Percentiles rank a stretch among this genome's conserved stretches.
These are phyloP conservation scores for Populus trichocarpa DNA, from an alignment of 441 rosid genomes.

Conservation along the genomic window DNA sequence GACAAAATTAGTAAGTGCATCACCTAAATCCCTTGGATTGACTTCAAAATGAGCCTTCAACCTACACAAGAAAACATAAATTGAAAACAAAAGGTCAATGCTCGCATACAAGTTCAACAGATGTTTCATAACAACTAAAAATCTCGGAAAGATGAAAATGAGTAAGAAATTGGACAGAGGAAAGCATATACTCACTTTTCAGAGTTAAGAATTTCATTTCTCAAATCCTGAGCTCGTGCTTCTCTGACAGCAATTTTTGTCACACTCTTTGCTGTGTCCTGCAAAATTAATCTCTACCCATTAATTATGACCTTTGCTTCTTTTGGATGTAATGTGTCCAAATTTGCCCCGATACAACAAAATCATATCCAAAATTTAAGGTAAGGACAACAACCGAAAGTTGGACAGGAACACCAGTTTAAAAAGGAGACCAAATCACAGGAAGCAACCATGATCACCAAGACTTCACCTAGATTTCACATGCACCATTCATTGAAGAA, in stretches of 20 bases:
- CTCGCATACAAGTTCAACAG: neutral
- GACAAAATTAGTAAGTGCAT: neutral
- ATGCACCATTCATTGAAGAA: neutral
- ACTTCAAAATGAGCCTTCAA: conserved; percentile 88
- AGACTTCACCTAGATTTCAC: neutral
- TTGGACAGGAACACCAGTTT: neutral
- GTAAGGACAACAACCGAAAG: neutral
- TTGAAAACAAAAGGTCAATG: neutral
- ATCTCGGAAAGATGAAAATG: neutral
- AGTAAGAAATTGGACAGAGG: neutral
- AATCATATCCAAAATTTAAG: neutral
- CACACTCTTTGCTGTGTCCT: conserved; percentile 94
- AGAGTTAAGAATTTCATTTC: conserved; percentile 87
- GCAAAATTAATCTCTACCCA: conserved; percentile 18
- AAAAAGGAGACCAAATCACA: neutral
- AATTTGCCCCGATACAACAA: neutral
- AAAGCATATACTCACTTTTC: conserved; percentile 57
- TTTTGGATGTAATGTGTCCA: neutral
- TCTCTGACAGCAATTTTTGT: conserved; percentile 81
- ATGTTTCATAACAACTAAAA: neutral
- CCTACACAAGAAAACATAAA: conserved; percentile 32
- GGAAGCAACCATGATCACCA: neutral
- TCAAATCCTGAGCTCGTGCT: conserved; percentile 91
- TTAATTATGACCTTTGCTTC: conserved; percentile 11
- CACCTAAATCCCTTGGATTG: conserved; percentile 82